These are phyloP conservation scores for Periconia macrospinosa DNA, from an alignment of 2,329 filamentous ascomycete genomes.

Conservation along the genomic window DNA sequence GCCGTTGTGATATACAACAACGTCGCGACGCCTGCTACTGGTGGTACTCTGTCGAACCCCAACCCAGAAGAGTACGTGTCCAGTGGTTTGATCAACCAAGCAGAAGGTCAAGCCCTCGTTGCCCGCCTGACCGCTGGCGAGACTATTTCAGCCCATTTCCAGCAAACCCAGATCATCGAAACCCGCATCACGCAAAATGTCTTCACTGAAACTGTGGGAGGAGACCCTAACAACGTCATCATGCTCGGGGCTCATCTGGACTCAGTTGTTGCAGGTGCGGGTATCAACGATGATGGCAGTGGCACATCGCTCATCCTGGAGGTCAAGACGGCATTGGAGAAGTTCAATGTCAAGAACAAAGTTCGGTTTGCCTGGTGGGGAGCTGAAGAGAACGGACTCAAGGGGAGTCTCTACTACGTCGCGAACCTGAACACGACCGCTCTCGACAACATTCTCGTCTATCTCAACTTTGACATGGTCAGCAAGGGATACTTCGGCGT, in stretches of 20 bases:
- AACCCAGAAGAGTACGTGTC: constrained; percentile 41
- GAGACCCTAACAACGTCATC: constrained; percentile 41
- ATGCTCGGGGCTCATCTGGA: constrained; percentile 45
- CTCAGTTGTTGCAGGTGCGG: constrained; percentile 41
- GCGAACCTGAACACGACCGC: constrained; percentile 33
- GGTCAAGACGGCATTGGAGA: constrained; percentile 40
- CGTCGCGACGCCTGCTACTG: constrained; percentile 41
- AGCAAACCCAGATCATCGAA: constrained; percentile 51
- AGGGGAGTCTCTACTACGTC: constrained; percentile 44
- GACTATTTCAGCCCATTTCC: constrained; percentile 44
- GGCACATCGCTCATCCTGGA: constrained; percentile 43
- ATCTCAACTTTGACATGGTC: constrained; percentile 50
- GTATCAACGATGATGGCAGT: constrained; percentile 48
- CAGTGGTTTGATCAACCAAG: constrained; percentile 47
- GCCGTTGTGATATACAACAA: constrained; percentile 49
- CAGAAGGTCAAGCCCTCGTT: constrained; percentile 47
- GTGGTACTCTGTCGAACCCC: constrained; percentile 43
- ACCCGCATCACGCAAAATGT: constrained; percentile 53
- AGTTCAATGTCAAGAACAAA: constrained; percentile 44
- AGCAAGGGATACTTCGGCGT: constrained; percentile 43
- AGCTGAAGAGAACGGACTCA: constrained; percentile 45
- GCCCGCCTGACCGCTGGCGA: constrained; percentile 46
- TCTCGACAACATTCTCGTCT: constrained; percentile 42
- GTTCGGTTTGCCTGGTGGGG: constrained; percentile 47
- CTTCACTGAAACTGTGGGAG: constrained; percentile 43